phyloP scores from a whole-genome alignment of 1,139 yeast genomes.

The Protomyces inouyei region DNA sequence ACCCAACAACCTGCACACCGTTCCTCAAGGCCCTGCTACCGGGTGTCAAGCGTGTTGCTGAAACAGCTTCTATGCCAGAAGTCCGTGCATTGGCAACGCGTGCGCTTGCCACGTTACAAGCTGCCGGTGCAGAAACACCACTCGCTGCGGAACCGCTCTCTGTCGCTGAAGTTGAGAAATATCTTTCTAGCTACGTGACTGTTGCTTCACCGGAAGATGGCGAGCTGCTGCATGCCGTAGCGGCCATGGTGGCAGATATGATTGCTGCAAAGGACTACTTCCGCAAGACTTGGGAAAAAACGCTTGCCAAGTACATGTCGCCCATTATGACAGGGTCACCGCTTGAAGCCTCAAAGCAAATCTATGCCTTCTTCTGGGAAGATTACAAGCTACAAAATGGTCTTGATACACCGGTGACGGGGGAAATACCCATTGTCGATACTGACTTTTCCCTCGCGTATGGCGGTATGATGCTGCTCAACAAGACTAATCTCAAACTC shows the following conservation, averaged over 20 bases:
- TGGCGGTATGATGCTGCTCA: conserved; percentile 99
- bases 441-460: conserved; percentile 70
- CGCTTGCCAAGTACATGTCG: conserved; percentile 15
- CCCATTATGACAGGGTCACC: conserved; percentile 16
- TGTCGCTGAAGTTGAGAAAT: conserved; percentile 19
- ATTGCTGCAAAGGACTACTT: conserved; percentile 22
- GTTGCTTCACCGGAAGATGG: conserved; percentile 8
- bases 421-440: conserved; percentile 25
- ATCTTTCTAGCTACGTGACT: conserved; percentile 13
- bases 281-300: conserved; percentile 25
- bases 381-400: conserved; percentile 19
- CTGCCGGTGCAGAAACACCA: conserved; percentile 27
- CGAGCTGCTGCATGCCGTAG: background rate
- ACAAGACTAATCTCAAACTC: conserved; percentile 98
- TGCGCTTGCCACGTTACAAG: conserved; percentile 49
- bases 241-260: conserved; percentile 25
- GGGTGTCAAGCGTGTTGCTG: conserved; percentile 71
- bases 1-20: conserved; percentile 82
- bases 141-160: conserved; percentile 24
- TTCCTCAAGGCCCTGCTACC: conserved; percentile 84
- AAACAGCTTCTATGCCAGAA: conserved; percentile 91
- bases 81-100: conserved; percentile 89
- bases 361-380: conserved; percentile 13
- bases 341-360: conserved; percentile 14
- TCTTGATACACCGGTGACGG: conserved; percentile 22